These are phyloP conservation scores for Verticillium isaacii DNA, from an alignment of 2,329 filamentous ascomycete genomes.

Conservation along the genomic window DNA sequence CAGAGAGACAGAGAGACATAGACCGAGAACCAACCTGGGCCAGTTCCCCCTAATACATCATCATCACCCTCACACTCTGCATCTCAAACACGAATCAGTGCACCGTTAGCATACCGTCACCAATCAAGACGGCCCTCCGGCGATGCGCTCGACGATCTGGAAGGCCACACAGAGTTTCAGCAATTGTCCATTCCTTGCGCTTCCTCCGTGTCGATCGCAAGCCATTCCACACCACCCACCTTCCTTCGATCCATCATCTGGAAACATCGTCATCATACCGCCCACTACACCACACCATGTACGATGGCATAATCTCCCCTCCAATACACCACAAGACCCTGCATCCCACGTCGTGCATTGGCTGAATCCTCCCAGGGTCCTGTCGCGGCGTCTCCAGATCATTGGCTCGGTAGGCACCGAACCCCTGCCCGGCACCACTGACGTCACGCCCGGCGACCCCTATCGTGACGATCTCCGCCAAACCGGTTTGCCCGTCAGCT, in stretches of 20 bases:
- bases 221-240: neutral
- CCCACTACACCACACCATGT: neutral
- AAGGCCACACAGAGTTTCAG: neutral
- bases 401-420: neutral
- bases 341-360: neutral
- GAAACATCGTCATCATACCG: neutral
- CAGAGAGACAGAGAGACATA: neutral
- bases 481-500: slow-evolving; percentile 1
- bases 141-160: neutral
- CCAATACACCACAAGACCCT: neutral
- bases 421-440: neutral
- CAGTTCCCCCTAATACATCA: neutral
- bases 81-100: neutral
- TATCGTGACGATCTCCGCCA: neutral
- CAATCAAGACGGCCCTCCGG: neutral
- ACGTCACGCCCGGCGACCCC: neutral
- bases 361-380: neutral
- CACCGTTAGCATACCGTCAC: neutral
- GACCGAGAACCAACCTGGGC: neutral
- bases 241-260: neutral
- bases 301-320: neutral
- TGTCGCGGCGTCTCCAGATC: neutral
- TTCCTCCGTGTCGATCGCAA: neutral
- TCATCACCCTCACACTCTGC: neutral
- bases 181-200: neutral